Evolutionary conservation across 148 eudicot species (phyloP), one percentile per base, ranked within the genome.

Genomic region (Cornus controversa): DNA sequence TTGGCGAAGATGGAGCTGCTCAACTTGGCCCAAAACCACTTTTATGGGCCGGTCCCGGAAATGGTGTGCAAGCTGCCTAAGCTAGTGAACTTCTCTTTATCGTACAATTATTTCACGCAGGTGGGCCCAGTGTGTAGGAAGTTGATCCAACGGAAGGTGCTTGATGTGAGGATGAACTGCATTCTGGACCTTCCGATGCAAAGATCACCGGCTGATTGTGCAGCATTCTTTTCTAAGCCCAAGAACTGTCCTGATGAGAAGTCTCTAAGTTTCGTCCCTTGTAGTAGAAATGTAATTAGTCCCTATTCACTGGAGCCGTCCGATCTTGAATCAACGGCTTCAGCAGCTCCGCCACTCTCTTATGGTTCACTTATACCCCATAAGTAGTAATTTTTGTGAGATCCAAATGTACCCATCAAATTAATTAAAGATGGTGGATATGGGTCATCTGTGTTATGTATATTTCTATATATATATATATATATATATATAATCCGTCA

Each of bases 111-210:
- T 60, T 60, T 60, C 9, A 60, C 64, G 25, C 64, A 60, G 23
- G 64, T 60, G 64, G 64, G 64, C 23, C 64, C 64, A 60, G 64
- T 2, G 24, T 60, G 64, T 60, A 60, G 64, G 8, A 6, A 20
- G 64, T 60, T 60, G 64, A 60, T 60, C 20, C 22, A 60, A 60
- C 3, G 3, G 64, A n/a, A n/a, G 24, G 25, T 22, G 64, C 64
- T 60, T 60, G 64, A 60, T 22, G 64, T 60, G 64, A 60, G 10
- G 64, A 60, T 60, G 64, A 60, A 60, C 64, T 60, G 64, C 24
- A 60, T 60, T 60, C 20, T 18, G 64, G 64, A 22, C 64, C 64
- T 60, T 60, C 64, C 64, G 23, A 60, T 60, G 64, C 64, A 60
- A 60, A 60, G 24, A 60, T 60, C 64, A 20, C 1, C 25, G 64